These are phyloP conservation scores for Zygoascus tannicola DNA, from an alignment of 805 yeast species.

Conservation along the genomic window DNA sequence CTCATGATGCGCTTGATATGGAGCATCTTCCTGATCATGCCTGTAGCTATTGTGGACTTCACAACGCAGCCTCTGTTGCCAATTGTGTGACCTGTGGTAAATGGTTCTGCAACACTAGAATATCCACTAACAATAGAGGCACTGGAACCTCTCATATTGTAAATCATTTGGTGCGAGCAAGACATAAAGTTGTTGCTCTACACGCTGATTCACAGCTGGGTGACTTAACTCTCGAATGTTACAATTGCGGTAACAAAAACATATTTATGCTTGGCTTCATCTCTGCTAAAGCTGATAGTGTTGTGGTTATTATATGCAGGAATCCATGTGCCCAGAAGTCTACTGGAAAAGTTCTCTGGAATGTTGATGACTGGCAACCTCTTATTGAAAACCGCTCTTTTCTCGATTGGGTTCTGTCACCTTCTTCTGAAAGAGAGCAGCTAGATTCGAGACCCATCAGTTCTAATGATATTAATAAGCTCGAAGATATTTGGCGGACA, in stretches of 20 bases:
- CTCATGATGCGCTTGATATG: conserved; percentile 16
- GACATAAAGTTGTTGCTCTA: conserved; percentile 62
- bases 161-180: conserved; percentile 72
- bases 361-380: conserved; percentile 78
- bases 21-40: conserved; percentile 34
- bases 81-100: conserved; percentile 67
- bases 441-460: conserved; percentile 48
- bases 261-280: conserved; percentile 79
- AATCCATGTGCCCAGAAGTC: conserved; percentile 53
- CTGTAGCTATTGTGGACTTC: conserved; percentile 65
- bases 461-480: conserved; percentile 53
- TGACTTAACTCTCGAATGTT: conserved; percentile 81
- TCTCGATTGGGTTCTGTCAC: conserved; percentile 70
- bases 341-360: conserved; percentile 75
- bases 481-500: conserved; percentile 76
- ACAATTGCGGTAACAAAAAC: conserved; percentile 77
- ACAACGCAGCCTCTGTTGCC: conserved; percentile 53
- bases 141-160: conserved; percentile 66
- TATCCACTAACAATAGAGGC: conserved; percentile 42
- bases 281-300: conserved; percentile 75
- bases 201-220: conserved; percentile 80
- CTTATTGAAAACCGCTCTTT: conserved; percentile 71
- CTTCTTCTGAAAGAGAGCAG: conserved; percentile 56
- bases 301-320: conserved; percentile 79
- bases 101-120: conserved; percentile 84